phyloP scores from a whole-genome alignment of 495 filamentous ascomycete species.

The Tuber indicum region DNA sequence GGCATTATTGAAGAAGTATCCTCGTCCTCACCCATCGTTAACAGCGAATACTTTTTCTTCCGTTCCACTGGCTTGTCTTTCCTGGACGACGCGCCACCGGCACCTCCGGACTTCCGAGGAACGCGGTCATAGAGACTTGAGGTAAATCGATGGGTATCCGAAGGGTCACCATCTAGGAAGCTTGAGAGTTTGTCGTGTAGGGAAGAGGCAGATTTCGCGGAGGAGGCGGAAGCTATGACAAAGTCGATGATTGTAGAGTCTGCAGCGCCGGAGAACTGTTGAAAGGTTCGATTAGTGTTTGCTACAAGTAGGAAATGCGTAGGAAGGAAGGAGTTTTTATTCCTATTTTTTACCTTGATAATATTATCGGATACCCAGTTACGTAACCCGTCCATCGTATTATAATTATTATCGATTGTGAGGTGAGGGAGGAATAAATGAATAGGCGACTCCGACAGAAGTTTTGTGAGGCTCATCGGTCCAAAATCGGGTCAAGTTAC shows the following conservation, averaged over 20 bases:
- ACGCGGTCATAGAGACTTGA: conserved; percentile 51
- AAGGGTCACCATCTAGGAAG: conserved; percentile 51
- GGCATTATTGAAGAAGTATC: conserved; percentile 42
- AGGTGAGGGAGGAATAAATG: neutral
- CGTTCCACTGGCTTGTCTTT: conserved; percentile 35
- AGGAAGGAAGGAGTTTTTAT: neutral
- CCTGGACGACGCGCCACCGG: conserved; percentile 24
- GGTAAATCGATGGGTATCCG: conserved; percentile 50
- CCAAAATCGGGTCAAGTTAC: neutral
- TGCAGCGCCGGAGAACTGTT: conserved; percentile 53
- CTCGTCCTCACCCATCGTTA: conserved; percentile 75
- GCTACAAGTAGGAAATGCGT: neutral
- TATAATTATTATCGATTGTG: neutral
- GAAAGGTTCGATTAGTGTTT: neutral
- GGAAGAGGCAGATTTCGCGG: conserved; percentile 50
- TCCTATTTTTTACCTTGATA: conserved; percentile 28
- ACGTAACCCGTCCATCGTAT: conserved; percentile 37
- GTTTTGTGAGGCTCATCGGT: neutral
- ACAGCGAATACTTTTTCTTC: conserved; percentile 68
- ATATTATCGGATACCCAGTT: conserved; percentile 45
- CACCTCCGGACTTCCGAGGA: conserved; percentile 32
- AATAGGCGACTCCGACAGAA: neutral
- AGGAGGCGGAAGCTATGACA: conserved; percentile 54
- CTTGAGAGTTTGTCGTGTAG: conserved; percentile 52
- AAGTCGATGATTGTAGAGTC: conserved; percentile 59